phyloP scores from a whole-genome alignment of 2,329 filamentous ascomycete genomes.

The Hyphodiscus sp. region DNA sequence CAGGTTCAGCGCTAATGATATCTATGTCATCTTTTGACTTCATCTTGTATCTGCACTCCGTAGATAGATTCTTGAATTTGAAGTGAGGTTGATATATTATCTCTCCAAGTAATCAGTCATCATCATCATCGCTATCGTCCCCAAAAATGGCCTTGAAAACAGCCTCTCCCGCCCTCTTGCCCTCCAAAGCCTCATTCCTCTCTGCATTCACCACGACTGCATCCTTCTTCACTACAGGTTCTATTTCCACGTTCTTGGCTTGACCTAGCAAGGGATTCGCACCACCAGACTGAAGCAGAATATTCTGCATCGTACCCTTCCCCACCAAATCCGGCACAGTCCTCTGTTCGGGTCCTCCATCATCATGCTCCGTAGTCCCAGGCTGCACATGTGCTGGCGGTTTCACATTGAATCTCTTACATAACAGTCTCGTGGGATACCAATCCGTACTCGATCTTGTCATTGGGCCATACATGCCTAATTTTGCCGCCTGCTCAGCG shows the following conservation, averaged over 20 bases:
- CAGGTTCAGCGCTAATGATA: no score
- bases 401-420: conserved; percentile 88
- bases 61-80: no score
- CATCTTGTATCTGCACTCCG: no score
- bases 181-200: conserved; percentile 72
- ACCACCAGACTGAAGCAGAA: conserved; percentile 41
- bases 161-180: conserved; percentile 66
- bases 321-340: conserved; percentile 41
- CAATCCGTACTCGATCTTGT: conserved; percentile 69
- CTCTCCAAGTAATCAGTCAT: background rate
- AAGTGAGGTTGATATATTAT: no score
- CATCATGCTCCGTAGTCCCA: conserved; percentile 37
- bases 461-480: conserved; percentile 90
- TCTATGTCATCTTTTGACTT: no score
- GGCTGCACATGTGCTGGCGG: conserved; percentile 61
- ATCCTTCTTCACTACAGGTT: background rate
- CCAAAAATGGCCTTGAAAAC: conserved; percentile 94
- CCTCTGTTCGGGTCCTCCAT: conserved; percentile 21
- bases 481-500: conserved; percentile 75
- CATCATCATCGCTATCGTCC: conserved; percentile 65
- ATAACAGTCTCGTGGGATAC: conserved; percentile 76
- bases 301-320: conserved; percentile 47
- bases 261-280: conserved; percentile 30
- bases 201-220: conserved; percentile 56
- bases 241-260: conserved; percentile 3